Evolutionary conservation across 2,329 filamentous ascomycete species (phyloP).

Genomic region (Colletotrichum melonis): DNA sequence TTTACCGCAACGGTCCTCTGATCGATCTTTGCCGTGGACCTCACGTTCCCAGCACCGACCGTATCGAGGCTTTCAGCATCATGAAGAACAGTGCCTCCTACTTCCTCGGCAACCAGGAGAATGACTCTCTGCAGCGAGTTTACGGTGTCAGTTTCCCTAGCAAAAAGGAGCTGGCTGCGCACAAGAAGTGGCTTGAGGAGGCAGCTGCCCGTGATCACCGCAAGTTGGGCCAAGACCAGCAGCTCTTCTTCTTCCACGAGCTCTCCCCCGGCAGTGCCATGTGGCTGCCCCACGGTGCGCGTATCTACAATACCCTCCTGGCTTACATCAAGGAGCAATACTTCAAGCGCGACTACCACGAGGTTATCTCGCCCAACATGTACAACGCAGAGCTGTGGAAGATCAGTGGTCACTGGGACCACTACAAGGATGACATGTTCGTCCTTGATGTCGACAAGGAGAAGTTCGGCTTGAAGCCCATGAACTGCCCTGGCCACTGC

Average conservation of each 20-base stretch:
- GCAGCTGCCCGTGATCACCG: conserved; percentile 98
- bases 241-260: conserved; percentile 97
- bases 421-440: conserved; percentile 89
- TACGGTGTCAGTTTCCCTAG: conserved; percentile 96
- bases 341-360: conserved; percentile 91
- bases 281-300: conserved; percentile 90
- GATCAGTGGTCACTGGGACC: conserved; percentile 90
- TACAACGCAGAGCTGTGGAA: conserved; percentile 95
- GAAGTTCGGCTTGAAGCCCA: conserved; percentile 83
- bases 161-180: conserved; percentile 93
- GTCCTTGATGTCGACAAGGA: conserved; percentile 84
- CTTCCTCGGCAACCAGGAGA: conserved; percentile 92
- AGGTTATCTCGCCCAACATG: conserved; percentile 94
- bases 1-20: conserved; percentile 92
- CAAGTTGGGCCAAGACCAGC: conserved; percentile 93
- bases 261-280: conserved; percentile 93
- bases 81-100: conserved; percentile 81
- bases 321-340: conserved; percentile 87
- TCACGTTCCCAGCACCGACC: conserved; percentile 84
- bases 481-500: conserved; percentile 98
- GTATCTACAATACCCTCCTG: conserved; percentile 91
- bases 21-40: conserved; percentile 97
- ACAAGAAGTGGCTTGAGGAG: conserved; percentile 95
- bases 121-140: conserved; percentile 95
- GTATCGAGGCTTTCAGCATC: conserved; percentile 89